Evolutionary conservation across 768 basidiomycete species (phyloP).

Genomic region (Pulveroboletus ravenelii): DNA sequence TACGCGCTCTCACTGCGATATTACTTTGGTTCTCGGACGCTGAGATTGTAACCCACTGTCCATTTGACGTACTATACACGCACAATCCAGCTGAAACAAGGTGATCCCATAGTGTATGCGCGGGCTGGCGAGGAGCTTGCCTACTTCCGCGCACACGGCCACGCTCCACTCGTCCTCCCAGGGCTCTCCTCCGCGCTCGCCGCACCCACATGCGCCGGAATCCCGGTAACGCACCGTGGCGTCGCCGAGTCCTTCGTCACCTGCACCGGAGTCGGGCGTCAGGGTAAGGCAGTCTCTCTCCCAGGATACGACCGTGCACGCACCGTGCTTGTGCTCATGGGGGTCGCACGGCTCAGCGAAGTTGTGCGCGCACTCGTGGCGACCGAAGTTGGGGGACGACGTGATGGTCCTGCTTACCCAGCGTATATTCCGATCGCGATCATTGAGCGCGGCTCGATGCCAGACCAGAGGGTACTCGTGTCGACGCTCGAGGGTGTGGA

Average conservation of each 20-base stretch:
- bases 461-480: constrained; percentile 81
- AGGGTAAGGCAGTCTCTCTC: constrained; percentile 76
- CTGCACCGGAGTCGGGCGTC: constrained; percentile 90
- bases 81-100: constrained; percentile 80
- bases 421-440: constrained; percentile 79
- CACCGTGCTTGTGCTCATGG: constrained; percentile 89
- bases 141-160: constrained; percentile 83
- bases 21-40: background rate
- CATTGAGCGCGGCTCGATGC: constrained; percentile 90
- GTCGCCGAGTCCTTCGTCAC: constrained; percentile 86
- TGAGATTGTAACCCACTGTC: background rate
- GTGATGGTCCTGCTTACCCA: constrained; percentile 64
- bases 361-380: constrained; percentile 65
- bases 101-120: constrained; percentile 93
- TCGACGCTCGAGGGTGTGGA: constrained; percentile 74
- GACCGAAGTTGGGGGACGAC: constrained; percentile 33
- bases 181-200: constrained; percentile 89
- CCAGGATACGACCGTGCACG: constrained; percentile 82
- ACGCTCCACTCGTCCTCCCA: constrained; percentile 80
- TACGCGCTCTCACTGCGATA: constrained; percentile 33
- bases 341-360: constrained; percentile 77
- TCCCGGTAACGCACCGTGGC: constrained; percentile 94
- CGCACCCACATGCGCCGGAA: constrained; percentile 82
- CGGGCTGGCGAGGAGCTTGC: constrained; percentile 93
- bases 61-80: background rate